Conservation (phyloP, 805 yeast genomes). For the Starmerella stigmatis region DNA sequence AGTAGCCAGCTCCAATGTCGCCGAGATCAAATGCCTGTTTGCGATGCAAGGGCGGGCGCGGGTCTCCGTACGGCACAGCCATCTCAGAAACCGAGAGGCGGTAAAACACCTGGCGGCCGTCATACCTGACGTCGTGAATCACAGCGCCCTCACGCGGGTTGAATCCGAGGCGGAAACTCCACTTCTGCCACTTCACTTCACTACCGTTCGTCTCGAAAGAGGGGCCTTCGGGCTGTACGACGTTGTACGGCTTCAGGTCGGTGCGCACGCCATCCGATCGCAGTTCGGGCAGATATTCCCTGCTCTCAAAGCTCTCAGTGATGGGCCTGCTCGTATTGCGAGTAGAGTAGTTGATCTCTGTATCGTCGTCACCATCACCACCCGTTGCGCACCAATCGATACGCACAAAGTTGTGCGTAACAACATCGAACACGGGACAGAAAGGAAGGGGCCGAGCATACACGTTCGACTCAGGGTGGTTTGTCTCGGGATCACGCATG, state of each 20-base stretch:
- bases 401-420: conserved; percentile 51
- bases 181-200: conserved; percentile 67
- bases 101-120: conserved; percentile 68
- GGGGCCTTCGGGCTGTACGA: conserved; percentile 84
- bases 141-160: conserved; percentile 74
- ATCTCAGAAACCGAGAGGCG: conserved; percentile 65
- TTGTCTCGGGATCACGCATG: conserved; percentile 51
- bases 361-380: conserved; percentile 52
- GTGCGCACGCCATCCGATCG: conserved; percentile 47
- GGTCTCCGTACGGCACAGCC: conserved; percentile 83
- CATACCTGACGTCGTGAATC: conserved; percentile 58
- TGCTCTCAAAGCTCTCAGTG: conserved; percentile 44
- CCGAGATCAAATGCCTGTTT: conserved; percentile 81
- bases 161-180: conserved; percentile 65
- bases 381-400: conserved; percentile 70
- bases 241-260: conserved; percentile 58
- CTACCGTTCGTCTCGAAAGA: conserved; percentile 52
- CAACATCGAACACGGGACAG: conserved; percentile 60
- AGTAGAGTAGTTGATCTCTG: conserved; percentile 41
- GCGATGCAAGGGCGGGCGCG: conserved; percentile 72
- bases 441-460: conserved; percentile 66
- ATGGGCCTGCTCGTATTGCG: conserved; percentile 50
- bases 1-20: conserved; percentile 70
- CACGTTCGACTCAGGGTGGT: conserved; percentile 37
- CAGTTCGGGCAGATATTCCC: conserved; percentile 66